These are phyloP conservation scores for Aspergillus pseudoterreus DNA, from an alignment of 2,329 filamentous ascomycete species.

Conservation along the genomic window DNA sequence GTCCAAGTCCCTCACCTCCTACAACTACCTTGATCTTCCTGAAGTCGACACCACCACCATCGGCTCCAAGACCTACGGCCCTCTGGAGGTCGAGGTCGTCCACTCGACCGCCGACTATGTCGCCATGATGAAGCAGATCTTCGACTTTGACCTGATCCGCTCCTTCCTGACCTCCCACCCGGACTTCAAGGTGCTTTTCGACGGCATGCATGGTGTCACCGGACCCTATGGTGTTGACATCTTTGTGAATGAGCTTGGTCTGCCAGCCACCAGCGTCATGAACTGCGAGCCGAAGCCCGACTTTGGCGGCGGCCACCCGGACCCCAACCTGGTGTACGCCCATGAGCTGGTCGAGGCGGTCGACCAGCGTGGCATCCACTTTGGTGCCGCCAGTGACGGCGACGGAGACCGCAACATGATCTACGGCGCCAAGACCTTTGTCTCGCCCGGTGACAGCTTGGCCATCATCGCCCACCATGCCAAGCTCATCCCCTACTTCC, in stretches of 20 bases:
- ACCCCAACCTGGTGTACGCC: constrained; percentile 96
- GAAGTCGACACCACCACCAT: constrained; percentile 80
- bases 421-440: constrained; percentile 93
- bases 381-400: constrained; percentile 92
- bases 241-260: constrained; percentile 88
- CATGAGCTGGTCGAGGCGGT: constrained; percentile 92
- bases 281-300: constrained; percentile 91
- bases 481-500: constrained; percentile 95
- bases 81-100: constrained; percentile 89
- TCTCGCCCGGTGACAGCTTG: constrained; percentile 93
- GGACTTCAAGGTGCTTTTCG: constrained; percentile 96
- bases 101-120: constrained; percentile 91
- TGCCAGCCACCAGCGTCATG: constrained; percentile 72
- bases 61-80: constrained; percentile 78
- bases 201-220: constrained; percentile 90
- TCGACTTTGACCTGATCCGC: constrained; percentile 95
- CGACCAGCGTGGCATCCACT: constrained; percentile 86
- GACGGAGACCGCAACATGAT: constrained; percentile 99
- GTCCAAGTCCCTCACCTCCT: constrained; percentile 83
- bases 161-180: constrained; percentile 81
- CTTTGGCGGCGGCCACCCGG: constrained; percentile 95
- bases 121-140: constrained; percentile 95
- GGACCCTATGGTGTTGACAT: constrained; percentile 93
- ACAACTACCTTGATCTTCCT: constrained; percentile 86
- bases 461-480: constrained; percentile 98